Conservation (phyloP, 1,284 basidiomycete species). For the Leccinum pachyderme region DNA sequence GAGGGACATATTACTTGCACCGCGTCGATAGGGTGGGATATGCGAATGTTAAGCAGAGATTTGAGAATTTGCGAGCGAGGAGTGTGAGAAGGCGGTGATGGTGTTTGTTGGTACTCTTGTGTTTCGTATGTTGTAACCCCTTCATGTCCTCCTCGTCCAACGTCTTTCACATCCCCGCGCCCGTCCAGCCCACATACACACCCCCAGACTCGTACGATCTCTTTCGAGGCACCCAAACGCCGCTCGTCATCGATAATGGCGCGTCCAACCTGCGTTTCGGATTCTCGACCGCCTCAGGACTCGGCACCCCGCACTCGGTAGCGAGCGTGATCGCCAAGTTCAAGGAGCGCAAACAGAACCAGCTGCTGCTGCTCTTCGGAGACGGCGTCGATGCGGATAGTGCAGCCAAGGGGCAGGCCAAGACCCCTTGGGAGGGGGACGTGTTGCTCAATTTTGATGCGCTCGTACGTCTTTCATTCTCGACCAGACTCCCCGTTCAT, state of each 20-base stretch:
- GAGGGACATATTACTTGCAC: slow-evolving; percentile 70
- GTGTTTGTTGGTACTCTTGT: not conserved
- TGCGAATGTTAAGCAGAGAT: slow-evolving; percentile 51
- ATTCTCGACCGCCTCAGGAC: slow-evolving; percentile 52
- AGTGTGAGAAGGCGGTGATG: slow-evolving; percentile 25
- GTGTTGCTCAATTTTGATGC: slow-evolving; percentile 87
- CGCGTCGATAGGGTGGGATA: slow-evolving; percentile 71
- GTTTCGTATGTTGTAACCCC: not conserved
- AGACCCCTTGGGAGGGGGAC: slow-evolving; percentile 88
- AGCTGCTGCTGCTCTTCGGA: slow-evolving; percentile 80
- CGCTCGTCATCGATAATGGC: slow-evolving; percentile 94
- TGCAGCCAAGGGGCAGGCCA: slow-evolving; percentile 73
- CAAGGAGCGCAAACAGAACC: slow-evolving; percentile 84
- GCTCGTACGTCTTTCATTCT: slow-evolving; percentile 59
- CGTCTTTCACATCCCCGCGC: slow-evolving; percentile 20
- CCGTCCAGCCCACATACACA: slow-evolving; percentile 20
- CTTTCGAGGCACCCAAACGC: slow-evolving; percentile 47
- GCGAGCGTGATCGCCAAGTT: slow-evolving; percentile 81
- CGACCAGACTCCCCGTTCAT: not conserved
- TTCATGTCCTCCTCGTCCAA: slow-evolving; percentile 4
- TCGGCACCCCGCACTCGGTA: slow-evolving; percentile 48
- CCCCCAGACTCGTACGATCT: slow-evolving; percentile 39
- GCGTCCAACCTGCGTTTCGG: slow-evolving; percentile 87
- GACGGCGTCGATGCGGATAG: slow-evolving; percentile 83
- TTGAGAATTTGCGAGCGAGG: slow-evolving; percentile 44